Conservation (phyloP, 768 basidiomycete genomes). For the Boletus sp. region DNA sequence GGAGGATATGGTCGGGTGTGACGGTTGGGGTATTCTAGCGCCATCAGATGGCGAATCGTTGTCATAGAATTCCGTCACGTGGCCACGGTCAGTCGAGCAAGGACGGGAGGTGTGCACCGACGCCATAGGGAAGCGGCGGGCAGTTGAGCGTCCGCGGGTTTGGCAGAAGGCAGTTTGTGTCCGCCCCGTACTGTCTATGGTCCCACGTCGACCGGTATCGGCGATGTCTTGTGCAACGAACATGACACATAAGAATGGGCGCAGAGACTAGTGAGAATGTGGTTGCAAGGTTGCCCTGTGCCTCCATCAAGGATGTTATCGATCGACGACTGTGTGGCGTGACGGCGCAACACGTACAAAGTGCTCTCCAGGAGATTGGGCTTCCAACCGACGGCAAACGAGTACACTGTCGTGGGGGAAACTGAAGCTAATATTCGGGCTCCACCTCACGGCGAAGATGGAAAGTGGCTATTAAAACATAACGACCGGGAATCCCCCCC, state of each 20-base stretch:
- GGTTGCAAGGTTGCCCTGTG: too few species aligned
- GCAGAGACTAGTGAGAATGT: constrained; percentile 8
- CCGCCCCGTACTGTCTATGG: constrained; percentile 1
- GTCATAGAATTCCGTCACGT: constrained; percentile 19
- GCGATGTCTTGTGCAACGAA: constrained; percentile 1
- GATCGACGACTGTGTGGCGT: constrained; percentile 26
- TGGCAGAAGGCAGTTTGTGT: constrained; percentile 5
- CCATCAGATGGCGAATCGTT: constrained; percentile 20
- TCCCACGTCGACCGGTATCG: neutral
- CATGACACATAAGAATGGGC: constrained; percentile 3
- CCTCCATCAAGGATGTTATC: constrained; percentile 27
- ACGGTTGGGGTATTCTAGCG: constrained; percentile 5
- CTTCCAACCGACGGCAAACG: constrained; percentile 47
- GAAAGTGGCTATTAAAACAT: constrained; percentile 10
- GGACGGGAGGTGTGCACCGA: neutral
- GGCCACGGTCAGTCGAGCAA: constrained; percentile 1
- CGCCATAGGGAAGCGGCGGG: constrained; percentile 11
- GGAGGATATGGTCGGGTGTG: constrained; percentile 58
- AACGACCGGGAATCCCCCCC: constrained; percentile 10
- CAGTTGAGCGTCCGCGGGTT: constrained; percentile 19
- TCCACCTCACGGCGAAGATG: constrained; percentile 9
- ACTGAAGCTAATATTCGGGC: neutral
- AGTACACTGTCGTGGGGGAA: constrained; percentile 19
- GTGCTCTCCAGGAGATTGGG: constrained; percentile 52
- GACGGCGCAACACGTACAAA: constrained; percentile 23